phyloP scores from a whole-genome alignment of 768 basidiomycete genomes.

The Gloeopeniophorella convolvens region DNA sequence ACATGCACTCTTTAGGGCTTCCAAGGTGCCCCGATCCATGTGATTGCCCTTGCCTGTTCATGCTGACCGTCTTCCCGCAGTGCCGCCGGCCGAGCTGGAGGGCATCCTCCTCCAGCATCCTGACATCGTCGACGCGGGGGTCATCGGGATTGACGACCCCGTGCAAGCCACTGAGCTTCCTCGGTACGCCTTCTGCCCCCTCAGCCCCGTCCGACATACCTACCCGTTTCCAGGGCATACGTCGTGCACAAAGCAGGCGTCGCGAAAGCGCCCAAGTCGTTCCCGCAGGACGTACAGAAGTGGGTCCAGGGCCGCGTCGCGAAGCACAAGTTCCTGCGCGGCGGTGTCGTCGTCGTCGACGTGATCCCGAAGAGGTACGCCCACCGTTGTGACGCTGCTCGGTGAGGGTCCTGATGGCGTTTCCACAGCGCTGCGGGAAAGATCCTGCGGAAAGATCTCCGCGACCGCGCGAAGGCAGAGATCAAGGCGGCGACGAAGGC shows the following conservation, averaged over 20 bases:
- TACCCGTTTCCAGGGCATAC: conserved; percentile 43
- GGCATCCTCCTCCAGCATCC: conserved; percentile 67
- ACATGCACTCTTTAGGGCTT: conserved; percentile 46
- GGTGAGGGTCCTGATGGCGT: not conserved
- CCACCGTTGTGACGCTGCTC: not conserved
- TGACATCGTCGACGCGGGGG: conserved; percentile 71
- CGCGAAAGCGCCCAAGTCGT: conserved; percentile 35
- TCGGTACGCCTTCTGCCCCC: conserved; percentile 34
- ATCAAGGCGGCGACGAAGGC: conserved; percentile 1
- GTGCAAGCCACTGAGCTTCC: conserved; percentile 79
- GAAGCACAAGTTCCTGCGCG: conserved; percentile 71
- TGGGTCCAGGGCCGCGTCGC: conserved; percentile 72
- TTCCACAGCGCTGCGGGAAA: conserved; percentile 71
- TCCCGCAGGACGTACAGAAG: conserved; percentile 44
- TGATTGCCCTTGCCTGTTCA: not conserved
- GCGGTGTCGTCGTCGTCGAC: conserved; percentile 59
- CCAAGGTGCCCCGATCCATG: conserved; percentile 54
- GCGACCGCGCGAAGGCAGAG: conserved; percentile 60
- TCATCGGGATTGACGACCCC: conserved; percentile 65
- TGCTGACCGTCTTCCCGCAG: conserved; percentile 31
- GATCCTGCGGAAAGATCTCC: conserved; percentile 73
- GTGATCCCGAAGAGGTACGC: conserved; percentile 62
- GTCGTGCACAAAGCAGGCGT: conserved; percentile 41
- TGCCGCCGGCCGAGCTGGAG: conserved; percentile 85
- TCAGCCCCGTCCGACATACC: not conserved